Conservation (phyloP, 129 eudicot genomes). For the Glebionis coronaria region DNA sequence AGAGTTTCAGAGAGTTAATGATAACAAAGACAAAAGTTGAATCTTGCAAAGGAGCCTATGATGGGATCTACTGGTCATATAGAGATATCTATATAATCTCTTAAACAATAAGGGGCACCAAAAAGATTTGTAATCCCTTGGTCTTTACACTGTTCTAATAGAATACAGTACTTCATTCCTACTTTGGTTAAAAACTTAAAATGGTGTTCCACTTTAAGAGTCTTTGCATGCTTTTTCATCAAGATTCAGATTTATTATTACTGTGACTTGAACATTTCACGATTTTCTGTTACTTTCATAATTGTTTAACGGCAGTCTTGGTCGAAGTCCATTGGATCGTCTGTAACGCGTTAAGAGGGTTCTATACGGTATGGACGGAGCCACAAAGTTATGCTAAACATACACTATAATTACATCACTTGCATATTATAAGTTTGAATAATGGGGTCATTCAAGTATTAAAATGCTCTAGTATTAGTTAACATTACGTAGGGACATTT, state of each 20-base stretch:
- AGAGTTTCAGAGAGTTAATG: neutral
- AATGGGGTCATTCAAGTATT: no score
- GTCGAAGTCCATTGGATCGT: no score
- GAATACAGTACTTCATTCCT: neutral
- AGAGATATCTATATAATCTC: constrained; percentile 13
- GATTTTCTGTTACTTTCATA: no score
- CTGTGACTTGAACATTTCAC: no score
- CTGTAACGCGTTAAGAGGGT: no score
- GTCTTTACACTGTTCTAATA: constrained; percentile 8
- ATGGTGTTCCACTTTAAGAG: neutral
- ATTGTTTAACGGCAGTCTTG: no score
- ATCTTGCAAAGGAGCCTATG: constrained; percentile 2
- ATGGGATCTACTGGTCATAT: neutral
- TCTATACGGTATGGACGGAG: no score
- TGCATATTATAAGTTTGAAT: no score
- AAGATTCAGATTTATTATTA: neutral
- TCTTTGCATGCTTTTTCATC: neutral
- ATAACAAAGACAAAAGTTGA: neutral
- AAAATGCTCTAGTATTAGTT: no score
- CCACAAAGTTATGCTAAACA: no score
- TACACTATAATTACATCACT: no score
- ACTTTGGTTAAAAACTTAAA: neutral
- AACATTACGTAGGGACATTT: no score
- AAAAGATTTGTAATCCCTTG: neutral
- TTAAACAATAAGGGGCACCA: constrained; percentile 1